Conservation (phyloP, 140 eudicot genomes). For the Eryngium alpinum region DNA sequence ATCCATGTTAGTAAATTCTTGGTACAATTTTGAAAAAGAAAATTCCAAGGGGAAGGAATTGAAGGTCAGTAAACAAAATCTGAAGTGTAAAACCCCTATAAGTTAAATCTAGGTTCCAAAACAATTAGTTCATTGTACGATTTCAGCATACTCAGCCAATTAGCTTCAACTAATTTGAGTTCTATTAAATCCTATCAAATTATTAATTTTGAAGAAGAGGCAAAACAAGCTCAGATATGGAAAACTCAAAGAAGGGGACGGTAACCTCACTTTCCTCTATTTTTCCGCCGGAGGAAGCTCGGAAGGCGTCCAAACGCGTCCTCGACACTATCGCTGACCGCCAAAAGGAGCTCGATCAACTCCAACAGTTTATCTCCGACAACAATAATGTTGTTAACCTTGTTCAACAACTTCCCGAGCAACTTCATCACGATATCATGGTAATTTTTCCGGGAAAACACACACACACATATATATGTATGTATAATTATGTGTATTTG, state of each 20-base stretch:
- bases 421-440: conserved; percentile 77
- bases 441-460: conserved; percentile 6
- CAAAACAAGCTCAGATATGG: conserved; percentile 4
- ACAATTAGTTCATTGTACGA: too few species aligned
- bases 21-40: too few species aligned
- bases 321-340: conserved; percentile 38
- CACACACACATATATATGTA: neutral
- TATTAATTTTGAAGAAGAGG: neutral
- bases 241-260: conserved; percentile 44
- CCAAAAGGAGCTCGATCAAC: conserved; percentile 36
- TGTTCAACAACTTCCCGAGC: conserved; percentile 66
- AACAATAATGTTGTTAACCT: conserved; percentile 50
- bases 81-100: too few species aligned
- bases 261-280: conserved; percentile 60
- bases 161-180: too few species aligned
- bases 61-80: too few species aligned
- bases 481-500: neutral
- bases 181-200: too few species aligned
- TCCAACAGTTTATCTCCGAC: conserved; percentile 41
- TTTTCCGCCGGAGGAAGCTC: conserved; percentile 54
- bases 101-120: too few species aligned
- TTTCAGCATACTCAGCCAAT: too few species aligned
- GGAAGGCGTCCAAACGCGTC: conserved; percentile 53
- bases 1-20: too few species aligned
- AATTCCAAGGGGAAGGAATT: too few species aligned